A percentile compares a stretch with the other conserved stretches of the same genome.
These are phyloP conservation scores for Pythium aphanidermatum DNA, from an alignment of 352 stramenopile genomes.

Conservation along the genomic window DNA sequence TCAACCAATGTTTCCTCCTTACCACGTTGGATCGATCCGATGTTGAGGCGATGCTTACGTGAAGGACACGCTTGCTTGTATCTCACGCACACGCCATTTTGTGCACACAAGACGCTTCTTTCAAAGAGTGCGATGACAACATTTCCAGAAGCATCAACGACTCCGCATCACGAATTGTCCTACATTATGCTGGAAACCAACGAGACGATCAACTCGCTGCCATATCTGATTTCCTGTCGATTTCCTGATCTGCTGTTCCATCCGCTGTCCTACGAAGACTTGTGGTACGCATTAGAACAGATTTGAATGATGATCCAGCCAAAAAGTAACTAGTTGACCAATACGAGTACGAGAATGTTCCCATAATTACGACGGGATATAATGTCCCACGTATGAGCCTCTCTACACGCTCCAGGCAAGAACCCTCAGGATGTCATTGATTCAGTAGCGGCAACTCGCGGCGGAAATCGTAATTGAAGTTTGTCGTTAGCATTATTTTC, in stretches of 20 bases:
- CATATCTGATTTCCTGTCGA: neutral
- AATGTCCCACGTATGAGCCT: no score
- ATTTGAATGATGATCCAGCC: no score
- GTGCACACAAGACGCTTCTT: neutral
- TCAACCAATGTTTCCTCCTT: slow-evolving; percentile 1
- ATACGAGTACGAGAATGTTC: no score
- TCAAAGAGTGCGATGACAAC: neutral
- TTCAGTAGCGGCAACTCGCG: no score
- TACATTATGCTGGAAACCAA: neutral
- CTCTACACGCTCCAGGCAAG: no score
- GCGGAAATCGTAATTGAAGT: no score
- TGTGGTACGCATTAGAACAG: no score
- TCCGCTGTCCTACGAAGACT: neutral
- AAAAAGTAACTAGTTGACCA: no score
- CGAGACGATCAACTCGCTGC: neutral
- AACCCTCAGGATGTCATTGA: no score
- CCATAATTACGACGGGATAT: no score
- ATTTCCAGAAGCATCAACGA: neutral
- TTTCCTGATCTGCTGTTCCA: neutral
- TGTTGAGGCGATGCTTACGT: neutral
- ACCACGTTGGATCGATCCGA: slow-evolving; percentile 3
- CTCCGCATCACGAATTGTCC: neutral
- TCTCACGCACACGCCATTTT: neutral
- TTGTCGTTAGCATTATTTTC: no score
- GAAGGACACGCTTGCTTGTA: neutral